Evolutionary conservation across 208 protist species (phyloP), one percentile per base, ranked within the genome.

Genomic region (Leishmania aethiopica): DNA sequence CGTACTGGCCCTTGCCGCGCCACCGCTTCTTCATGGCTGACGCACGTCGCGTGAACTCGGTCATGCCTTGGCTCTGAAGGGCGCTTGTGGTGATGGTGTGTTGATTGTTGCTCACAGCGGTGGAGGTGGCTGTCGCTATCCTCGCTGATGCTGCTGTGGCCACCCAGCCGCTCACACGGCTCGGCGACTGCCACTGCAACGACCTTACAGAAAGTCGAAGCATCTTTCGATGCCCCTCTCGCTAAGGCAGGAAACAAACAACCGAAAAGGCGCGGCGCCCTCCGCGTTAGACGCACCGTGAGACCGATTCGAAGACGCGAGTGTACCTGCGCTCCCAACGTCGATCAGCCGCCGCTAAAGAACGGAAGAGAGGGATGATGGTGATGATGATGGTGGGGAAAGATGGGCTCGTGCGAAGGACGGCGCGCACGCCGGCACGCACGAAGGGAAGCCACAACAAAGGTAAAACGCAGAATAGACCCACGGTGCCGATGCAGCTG

Each of bases 1-100:
- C 85, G 86, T 94, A 94, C 80, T 92, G 90, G 2, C 86, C 84
- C 53, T 86, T 89, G 0, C 92, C 91, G 17, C 90, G 87, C 77
- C 93, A 87, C n/a, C 86, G 77, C 19, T 83, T 79, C 81, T 97
- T 97, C 35, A 97, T 75, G n/a, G 80, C 75, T 1, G 94, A 62
- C 10, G 92, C 91, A 53, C 69, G 69, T 17, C 69, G 69, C 69
- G n/a, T 53, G 42, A 73, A 73, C 13, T 73, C 69, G 19, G 40
- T 73, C 69, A 37, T 73, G 42, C 19, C 22, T 17, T 73, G 37
- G 19, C 45, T n/a, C 25, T 47, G 40, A n/a, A 35, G 42, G 5
- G 42, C 6, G n/a, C 22, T 73, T 0, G 42, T 51, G 42, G 37
- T 47, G 69, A n/a, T 51, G 69, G 8, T 51, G 69, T 45, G 25